Percentiles rank a stretch among this genome's conserved stretches.
phyloP scores from a whole-genome alignment of 345 rosid species.

The Bruguiera sexangula region DNA sequence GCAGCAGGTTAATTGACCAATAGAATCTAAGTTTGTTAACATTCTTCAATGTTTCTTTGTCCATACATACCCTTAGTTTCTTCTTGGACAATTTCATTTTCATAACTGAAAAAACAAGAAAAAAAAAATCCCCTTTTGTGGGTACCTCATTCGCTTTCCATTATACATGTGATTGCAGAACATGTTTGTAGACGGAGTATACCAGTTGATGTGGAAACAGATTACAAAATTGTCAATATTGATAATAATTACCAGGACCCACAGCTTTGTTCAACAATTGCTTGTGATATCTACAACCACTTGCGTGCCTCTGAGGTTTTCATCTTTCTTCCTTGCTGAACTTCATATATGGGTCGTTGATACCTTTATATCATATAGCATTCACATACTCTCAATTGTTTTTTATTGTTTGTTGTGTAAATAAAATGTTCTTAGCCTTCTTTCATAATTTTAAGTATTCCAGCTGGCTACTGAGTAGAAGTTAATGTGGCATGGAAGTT shows the following conservation, averaged over 20 bases:
- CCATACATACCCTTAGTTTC: not conserved
- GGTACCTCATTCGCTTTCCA: not conserved
- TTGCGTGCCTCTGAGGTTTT: conserved; percentile 76
- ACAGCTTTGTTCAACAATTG: conserved; percentile 71
- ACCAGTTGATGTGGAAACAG: conserved; percentile 46
- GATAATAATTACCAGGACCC: conserved; percentile 61
- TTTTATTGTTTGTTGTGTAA: not conserved
- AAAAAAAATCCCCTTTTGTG: not conserved
- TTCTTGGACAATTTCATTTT: not conserved
- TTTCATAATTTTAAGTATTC: not conserved
- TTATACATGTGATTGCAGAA: conserved; percentile 36
- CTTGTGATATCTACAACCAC: conserved; percentile 52
- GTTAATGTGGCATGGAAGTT: not conserved
- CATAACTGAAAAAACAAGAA: too few species aligned
- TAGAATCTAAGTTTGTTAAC: not conserved
- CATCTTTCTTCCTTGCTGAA: not conserved
- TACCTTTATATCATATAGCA: not conserved
- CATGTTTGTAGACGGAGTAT: conserved; percentile 57
- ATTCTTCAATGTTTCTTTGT: not conserved
- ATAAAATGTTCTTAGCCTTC: not conserved
- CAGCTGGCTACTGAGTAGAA: not conserved
- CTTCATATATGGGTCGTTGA: not conserved
- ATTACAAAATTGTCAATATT: conserved; percentile 47
- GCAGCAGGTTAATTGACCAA: conserved; percentile 34
- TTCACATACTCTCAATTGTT: not conserved